A percentile compares a stretch with the other conserved stretches of the same genome.
Conservation (phyloP, 345 rosid species). For the Dipteronia dyeriana region DNA sequence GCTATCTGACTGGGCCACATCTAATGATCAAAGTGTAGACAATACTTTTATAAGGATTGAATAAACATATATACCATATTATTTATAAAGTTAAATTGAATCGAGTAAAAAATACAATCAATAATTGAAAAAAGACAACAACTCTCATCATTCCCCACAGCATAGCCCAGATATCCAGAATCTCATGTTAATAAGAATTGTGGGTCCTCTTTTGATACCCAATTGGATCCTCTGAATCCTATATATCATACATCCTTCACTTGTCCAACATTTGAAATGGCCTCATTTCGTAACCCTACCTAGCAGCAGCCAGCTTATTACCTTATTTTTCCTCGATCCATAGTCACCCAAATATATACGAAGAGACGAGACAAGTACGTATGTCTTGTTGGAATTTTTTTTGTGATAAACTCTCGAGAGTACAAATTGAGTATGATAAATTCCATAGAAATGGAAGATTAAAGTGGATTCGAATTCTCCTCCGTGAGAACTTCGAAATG, state of each 20-base stretch:
- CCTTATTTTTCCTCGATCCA: background rate
- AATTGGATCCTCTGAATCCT: constrained; percentile 29
- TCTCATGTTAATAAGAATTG: constrained; percentile 21
- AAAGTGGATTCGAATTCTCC: too few relatives aligned
- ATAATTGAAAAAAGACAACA: constrained; percentile 23
- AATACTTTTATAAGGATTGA: background rate
- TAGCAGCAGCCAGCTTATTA: background rate
- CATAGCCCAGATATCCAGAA: constrained; percentile 19
- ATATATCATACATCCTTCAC: background rate
- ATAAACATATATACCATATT: background rate
- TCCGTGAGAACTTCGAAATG: too few relatives aligned
- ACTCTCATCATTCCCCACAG: constrained; percentile 20
- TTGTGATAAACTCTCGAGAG: too few relatives aligned
- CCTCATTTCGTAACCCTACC: background rate
- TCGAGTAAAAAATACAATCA: background rate
- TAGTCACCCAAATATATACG: background rate
- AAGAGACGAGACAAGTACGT: too few relatives aligned
- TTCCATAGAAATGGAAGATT: too few relatives aligned
- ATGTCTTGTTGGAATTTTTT: too few relatives aligned
- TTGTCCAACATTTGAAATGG: background rate
- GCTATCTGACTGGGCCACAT: background rate
- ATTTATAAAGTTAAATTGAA: background rate
- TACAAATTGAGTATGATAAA: too few relatives aligned
- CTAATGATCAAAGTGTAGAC: constrained; percentile 11
- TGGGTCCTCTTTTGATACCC: constrained; percentile 30